phyloP scores from a whole-genome alignment of 2,329 filamentous ascomycete species.

The Scedosporium aurantiacum region DNA sequence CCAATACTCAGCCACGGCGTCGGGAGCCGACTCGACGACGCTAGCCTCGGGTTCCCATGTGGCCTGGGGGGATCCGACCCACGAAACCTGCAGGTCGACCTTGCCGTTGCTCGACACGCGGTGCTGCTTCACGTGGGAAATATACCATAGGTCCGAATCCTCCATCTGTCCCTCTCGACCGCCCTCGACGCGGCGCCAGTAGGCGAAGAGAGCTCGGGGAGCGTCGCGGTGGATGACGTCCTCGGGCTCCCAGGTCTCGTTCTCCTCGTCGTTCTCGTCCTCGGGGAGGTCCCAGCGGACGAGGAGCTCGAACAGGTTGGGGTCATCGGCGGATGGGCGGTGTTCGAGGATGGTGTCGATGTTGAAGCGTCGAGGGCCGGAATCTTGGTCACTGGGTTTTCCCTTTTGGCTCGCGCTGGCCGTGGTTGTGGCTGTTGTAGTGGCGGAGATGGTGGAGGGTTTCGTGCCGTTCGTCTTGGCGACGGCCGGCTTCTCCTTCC shows the following conservation, averaged over 20 bases:
- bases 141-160: slow-evolving; percentile 19
- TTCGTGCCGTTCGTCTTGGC: not conserved
- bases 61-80: slow-evolving; percentile 20
- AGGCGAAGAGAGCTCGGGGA: slow-evolving; percentile 19
- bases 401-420: not conserved
- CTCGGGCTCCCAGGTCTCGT: slow-evolving; percentile 24
- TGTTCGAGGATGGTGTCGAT: not conserved
- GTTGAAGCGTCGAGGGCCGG: not conserved
- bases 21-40: slow-evolving; percentile 17
- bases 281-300: not conserved
- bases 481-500: not conserved
- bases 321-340: not conserved
- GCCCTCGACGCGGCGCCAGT: slow-evolving; percentile 17
- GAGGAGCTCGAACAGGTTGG: slow-evolving; percentile 2
- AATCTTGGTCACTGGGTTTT: not conserved
- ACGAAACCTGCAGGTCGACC: slow-evolving; percentile 21
- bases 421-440: not conserved
- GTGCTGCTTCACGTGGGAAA: slow-evolving; percentile 22
- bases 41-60: slow-evolving; percentile 19
- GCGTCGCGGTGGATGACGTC: slow-evolving; percentile 21
- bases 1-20: slow-evolving; percentile 19
- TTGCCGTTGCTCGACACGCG: slow-evolving; percentile 13
- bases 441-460: not conserved
- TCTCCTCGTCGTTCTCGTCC: slow-evolving; percentile 11
- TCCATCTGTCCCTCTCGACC: slow-evolving; percentile 22